Base-by-base conservation (phyloP, 2,329 filamentous ascomycete species). In the Mollisiaceae sp. region DNA sequence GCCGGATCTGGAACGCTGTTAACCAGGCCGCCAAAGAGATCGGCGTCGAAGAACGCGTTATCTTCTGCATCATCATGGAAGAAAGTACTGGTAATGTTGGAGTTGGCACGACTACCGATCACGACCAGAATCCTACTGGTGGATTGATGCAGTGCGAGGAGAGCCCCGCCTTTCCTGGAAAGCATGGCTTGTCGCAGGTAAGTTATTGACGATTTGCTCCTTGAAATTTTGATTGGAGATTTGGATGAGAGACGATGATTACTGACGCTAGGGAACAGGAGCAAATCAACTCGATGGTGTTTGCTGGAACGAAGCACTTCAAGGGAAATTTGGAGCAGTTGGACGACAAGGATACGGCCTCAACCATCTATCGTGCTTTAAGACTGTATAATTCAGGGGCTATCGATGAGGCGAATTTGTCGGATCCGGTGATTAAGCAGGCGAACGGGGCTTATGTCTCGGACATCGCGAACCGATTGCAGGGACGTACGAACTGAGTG, bases 11-110 rank as follows among this genome's bases (percentile, higher is more conserved):
- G 8, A 52, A 58, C n/a, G 57, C 60, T 20, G 64, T 70, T 32
- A 45, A 54, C 1, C 55, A 35, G n/a, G 43, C 64, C 20, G 62
- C 68, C 22, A 32, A 38, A 52, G 64, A 67, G 47, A 67, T 67
- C 8, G 66, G 66, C 4, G 54, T 70, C 39, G 69, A 70, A 41
- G 54, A 60, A n/a, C 60, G 65, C 6, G 61, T 63, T 5, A 67
- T 70, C 36, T 61, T 70, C 15, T 65, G 60, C 43, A 65, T 68
- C 9, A 69, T 70, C 39, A 68, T 68, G 66, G 64, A 68, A 54
- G 66, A 69, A 62, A 67, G 65, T 6, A 63, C 62, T 0, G 67
- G 67, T 5, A 67, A 69, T 20, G 65, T 67, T 2, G 32, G 59
- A 5, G 61, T 64, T 45, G 55, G 58, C 45, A 32, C 64, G 15